Conservation (phyloP, 441 rosid species). For the Raphanus hybrid region DNA sequence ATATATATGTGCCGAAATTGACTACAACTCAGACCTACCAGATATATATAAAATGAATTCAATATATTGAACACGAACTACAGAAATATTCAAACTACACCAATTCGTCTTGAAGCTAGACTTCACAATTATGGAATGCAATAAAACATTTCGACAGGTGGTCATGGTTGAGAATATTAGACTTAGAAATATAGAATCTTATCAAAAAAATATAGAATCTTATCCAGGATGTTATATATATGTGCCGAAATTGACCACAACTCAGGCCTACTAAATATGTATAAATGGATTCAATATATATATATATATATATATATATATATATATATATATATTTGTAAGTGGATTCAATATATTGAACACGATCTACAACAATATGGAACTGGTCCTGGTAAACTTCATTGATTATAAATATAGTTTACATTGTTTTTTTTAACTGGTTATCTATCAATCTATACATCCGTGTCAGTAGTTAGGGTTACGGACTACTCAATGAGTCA, state of each 20-base stretch:
- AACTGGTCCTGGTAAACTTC: constrained; percentile 1
- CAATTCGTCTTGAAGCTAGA: constrained; percentile 5
- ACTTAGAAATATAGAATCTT: too few species aligned
- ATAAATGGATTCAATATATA: neutral
- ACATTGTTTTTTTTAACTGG: neutral
- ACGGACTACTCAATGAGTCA: neutral
- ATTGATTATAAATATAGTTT: neutral
- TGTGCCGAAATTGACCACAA: neutral
- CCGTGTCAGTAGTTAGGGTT: neutral
- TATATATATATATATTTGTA: neutral
- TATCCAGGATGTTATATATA: neutral
- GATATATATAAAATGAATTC: neutral
- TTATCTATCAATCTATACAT: neutral
- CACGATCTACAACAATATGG: constrained; percentile 8
- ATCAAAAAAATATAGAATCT: neutral
- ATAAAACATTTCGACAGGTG: constrained; percentile 9
- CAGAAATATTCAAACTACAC: neutral
- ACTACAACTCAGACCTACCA: constrained; percentile 5
- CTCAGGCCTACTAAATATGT: neutral
- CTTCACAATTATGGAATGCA: neutral
- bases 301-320: neutral
- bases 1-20: neutral
- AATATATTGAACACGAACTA: constrained; percentile 5
- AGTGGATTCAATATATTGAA: neutral
- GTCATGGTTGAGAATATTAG: constrained; percentile 10